Evolutionary conservation across 176 grass and related monocot genomes (phyloP), one percentile per base, ranked within the genome.

Genomic region (Bonia amplexicaulis): DNA sequence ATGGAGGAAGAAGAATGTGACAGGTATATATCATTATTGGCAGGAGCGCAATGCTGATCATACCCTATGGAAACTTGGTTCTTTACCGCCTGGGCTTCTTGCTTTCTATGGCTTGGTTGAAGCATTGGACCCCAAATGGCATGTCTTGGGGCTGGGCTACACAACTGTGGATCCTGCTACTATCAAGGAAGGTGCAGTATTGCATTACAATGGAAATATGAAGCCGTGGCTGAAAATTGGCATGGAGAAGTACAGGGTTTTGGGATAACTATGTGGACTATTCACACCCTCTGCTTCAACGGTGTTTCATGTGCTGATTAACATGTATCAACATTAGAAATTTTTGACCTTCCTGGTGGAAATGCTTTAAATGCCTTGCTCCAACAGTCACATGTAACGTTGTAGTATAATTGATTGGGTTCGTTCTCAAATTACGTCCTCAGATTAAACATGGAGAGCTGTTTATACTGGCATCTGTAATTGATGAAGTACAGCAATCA

Each of bases 21-120:
- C 96, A 39, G 96, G 96, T 69, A 96, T 96, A 89, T 99, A 99
- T 90, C 96, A 99, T 84, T 96, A 99, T 76, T 99, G 96, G 96
- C 96, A 99, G 77, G 96, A 96, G 84, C 88, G 78, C 41, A 99
- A 99, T 73, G 80, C 93, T 77, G 91, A 99, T 83, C 96, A 99
- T 81, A 96, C 93, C 69, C 76, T 99, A 31, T 99, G 96, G 96
- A 99, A 99, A 54, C 96, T 99, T 82, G 96, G 96, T 10, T 94
- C 96, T 69, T 86, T 99, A 69, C 96, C 96, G 8, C 96, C 93
- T 85, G 96, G 96, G 39, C 90, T 99, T 78, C 88, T 99, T 71
- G 90, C 96, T 45, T 99, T 99, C 82, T 99, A 99, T 81, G 96
- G 96, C 9, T 64, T 99, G 81, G 91, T 99, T 61, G 85, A 99